phyloP scores from a whole-genome alignment of 305 asterid genomes.

The Fraxinus floribunda region DNA sequence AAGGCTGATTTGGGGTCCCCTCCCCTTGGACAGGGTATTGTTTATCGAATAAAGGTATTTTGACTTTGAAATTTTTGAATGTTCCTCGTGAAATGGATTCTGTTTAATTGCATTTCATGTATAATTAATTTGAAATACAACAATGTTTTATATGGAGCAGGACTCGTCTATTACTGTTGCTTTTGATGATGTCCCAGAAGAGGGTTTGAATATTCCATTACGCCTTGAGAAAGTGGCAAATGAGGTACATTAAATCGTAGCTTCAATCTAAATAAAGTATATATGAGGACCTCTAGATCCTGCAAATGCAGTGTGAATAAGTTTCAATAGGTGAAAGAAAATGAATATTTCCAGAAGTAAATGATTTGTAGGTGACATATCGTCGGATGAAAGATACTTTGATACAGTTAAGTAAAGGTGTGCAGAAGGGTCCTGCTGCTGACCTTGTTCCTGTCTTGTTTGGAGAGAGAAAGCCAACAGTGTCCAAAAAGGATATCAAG shows the following conservation, averaged over 20 bases:
- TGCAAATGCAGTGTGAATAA: neutral
- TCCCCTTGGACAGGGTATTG: conserved; percentile 94
- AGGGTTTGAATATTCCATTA: conserved; percentile 78
- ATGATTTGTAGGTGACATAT: conserved; percentile 72
- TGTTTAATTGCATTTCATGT: conserved; percentile 3
- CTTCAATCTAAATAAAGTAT: conserved; percentile 10
- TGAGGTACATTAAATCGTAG: conserved; percentile 54
- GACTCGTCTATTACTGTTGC: conserved; percentile 89
- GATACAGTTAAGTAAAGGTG: conserved; percentile 86
- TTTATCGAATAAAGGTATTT: conserved; percentile 82
- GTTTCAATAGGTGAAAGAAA: conserved; percentile 5
- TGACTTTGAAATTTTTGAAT: neutral
- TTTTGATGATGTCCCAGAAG: conserved; percentile 94
- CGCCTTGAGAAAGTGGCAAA: conserved; percentile 93
- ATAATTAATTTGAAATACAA: conserved; percentile 8
- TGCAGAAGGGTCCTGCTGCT: conserved; percentile 83
- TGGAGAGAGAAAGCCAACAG: conserved; percentile 74
- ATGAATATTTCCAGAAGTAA: conserved; percentile 7
- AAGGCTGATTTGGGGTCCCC: conserved; percentile 88
- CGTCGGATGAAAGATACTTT: conserved; percentile 90
- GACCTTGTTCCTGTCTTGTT: conserved; percentile 90
- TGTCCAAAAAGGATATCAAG: conserved; percentile 65
- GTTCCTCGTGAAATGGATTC: conserved; percentile 2
- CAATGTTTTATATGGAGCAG: conserved; percentile 43
- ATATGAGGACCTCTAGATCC: neutral